Base-by-base conservation (phyloP, 2,329 filamentous ascomycete genomes). In the Clarireedia paspali region DNA sequence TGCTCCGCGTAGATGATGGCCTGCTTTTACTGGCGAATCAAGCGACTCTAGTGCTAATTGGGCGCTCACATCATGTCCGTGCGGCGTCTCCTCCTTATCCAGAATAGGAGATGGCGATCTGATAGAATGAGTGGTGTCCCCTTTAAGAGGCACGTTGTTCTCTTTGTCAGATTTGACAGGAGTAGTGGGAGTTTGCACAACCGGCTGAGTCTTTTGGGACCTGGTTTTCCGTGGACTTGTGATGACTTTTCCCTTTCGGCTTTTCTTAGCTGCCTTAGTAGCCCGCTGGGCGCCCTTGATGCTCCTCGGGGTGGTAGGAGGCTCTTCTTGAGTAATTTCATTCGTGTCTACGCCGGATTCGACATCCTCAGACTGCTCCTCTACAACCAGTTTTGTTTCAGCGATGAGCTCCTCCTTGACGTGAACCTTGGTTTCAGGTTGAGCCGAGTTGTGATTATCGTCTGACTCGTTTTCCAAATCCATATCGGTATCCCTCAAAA, bases 11-110 rank as follows among this genome's bases (percentile, higher is more conserved):
- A 61, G 61, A 50, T 64, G 57, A n/a, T 62, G 61, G 4, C 53
- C 53, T 5, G 53, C 53, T 45, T 58, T 67, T 40, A 59, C 57
- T 17, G 66, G 62, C 2, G 67, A 68, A 26, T 45, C 57, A 5
- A 66, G 47, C n/a, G 62, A 62, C 17, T 64, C 57, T 4, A 66
- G 47, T 34, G 66, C 65, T 20, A 68, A 38, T 48, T 70, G 65
- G 17, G 64, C 56, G 44, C 65, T 69, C 20, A 66, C 62, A 62
- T 70, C 67, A 39, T 68, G 61, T 2, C 62, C 63, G 51, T 62
- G 60, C 10, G 59, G 60, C 5, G 62, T 62, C 42, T 52, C 39
- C 45, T 57, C 56, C 17, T 60, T 48, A 40, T 67, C 62, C 12
- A 64, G 48, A 39, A 66, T 42, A 23, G 60, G 54, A 38, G 66